Conservation (phyloP, 2,329 filamentous ascomycete species). For the Eutypa lata region DNA sequence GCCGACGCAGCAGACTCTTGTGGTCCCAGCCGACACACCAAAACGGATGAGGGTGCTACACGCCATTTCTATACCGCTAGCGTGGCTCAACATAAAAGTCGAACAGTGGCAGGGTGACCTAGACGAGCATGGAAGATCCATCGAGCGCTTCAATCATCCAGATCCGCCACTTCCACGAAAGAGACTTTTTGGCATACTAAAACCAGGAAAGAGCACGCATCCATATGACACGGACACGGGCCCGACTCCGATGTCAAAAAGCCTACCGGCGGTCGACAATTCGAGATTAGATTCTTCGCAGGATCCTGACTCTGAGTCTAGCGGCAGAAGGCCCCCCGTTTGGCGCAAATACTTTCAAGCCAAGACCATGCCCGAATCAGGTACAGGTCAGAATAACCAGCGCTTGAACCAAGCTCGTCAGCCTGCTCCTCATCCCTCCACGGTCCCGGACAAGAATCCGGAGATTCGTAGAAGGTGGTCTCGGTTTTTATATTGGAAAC, state of each 20-base stretch:
- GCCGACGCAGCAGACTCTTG: constrained; percentile 25
- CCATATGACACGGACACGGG: constrained; percentile 26
- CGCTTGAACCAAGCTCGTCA: not conserved
- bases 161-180: not conserved
- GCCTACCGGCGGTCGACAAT: not conserved
- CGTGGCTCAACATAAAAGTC: constrained; percentile 20
- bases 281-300: not conserved
- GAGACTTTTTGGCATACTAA: constrained; percentile 2
- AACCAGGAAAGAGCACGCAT: constrained; percentile 27
- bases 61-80: constrained; percentile 12
- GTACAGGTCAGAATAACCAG: not conserved
- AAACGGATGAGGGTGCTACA: constrained; percentile 18
- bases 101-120: constrained; percentile 21
- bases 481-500: constrained; percentile 7
- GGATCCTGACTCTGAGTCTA: no score
- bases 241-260: not conserved
- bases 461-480: constrained; percentile 3
- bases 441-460: not conserved
- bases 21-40: not conserved
- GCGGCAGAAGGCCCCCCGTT: no score
- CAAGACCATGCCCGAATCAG: not conserved
- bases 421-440: not conserved
- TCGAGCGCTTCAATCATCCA: constrained; percentile 8
- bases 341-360: no score
- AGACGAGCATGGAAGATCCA: constrained; percentile 15